phyloP scores from a whole-genome alignment of 257 asterid genomes.

The Salvia hispanica region DNA sequence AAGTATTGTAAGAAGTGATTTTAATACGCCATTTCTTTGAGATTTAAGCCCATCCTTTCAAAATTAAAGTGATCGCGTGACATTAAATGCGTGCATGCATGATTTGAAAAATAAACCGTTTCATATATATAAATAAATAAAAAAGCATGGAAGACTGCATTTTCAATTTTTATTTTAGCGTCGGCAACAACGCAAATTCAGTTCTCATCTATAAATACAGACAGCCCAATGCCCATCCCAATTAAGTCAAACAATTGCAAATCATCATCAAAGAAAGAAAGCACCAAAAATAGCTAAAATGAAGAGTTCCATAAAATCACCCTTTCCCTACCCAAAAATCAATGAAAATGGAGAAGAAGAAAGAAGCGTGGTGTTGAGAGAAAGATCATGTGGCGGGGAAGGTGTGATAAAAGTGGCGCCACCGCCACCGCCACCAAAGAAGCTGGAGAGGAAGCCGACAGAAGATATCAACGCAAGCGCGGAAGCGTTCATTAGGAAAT shows the following conservation, averaged over 20 bases:
- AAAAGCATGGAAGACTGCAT: not conserved
- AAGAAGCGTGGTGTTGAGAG: conserved; percentile 15
- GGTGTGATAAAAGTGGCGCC: conserved; percentile 32
- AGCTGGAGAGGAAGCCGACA: conserved; percentile 43
- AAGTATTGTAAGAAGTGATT: no score
- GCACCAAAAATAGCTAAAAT: conserved; percentile 7
- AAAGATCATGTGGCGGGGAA: conserved; percentile 16
- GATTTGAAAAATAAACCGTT: not conserved
- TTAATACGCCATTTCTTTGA: no score
- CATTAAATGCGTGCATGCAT: no score
- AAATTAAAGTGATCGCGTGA: no score
- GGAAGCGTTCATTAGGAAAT: conserved; percentile 69
- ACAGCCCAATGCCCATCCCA: conserved; percentile 1
- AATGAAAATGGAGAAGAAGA: conserved; percentile 28
- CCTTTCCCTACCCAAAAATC: conserved; percentile 25
- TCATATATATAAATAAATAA: not conserved
- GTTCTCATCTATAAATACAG: conserved; percentile 32
- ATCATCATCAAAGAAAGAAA: not conserved
- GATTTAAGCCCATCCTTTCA: no score
- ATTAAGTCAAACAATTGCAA: not conserved
- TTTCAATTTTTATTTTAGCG: not conserved
- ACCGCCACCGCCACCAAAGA: conserved; percentile 34
- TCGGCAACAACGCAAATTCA: not conserved
- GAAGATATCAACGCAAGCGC: conserved; percentile 71
- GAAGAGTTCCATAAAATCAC: conserved; percentile 30